phyloP scores from a whole-genome alignment of 83 land plant species.

The Larix sibirica region DNA sequence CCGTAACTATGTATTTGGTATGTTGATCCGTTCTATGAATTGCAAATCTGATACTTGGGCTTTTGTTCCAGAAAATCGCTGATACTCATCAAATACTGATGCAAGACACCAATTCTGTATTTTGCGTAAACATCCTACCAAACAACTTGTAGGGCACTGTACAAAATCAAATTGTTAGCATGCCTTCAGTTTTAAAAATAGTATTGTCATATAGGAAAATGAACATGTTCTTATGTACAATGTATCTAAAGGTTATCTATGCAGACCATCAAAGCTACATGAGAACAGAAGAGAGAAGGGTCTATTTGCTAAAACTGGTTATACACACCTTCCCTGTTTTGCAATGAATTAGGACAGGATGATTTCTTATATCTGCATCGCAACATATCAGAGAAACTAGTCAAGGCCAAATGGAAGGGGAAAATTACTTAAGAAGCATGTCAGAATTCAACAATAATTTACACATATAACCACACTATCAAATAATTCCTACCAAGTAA shows the following conservation, averaged over 20 bases:
- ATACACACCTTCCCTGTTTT: conserved; percentile 26
- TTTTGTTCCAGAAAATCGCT: conserved; percentile 55
- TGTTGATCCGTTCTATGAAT: conserved; percentile 56
- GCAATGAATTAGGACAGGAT: conserved; percentile 61
- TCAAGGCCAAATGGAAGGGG: not conserved
- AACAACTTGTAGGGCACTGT: conserved; percentile 68
- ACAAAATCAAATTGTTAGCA: not conserved
- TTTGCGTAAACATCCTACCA: conserved; percentile 59
- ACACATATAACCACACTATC: not conserved
- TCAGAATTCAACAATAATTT: not conserved
- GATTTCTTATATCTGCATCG: conserved; percentile 43
- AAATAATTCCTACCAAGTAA: not conserved
- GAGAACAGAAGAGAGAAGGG: not conserved
- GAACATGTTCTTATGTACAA: not conserved
- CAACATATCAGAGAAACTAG: not conserved
- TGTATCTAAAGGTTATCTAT: not conserved
- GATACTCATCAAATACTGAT: conserved; percentile 62
- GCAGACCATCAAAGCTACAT: not conserved
- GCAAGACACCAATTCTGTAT: conserved; percentile 58
- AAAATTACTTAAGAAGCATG: not conserved
- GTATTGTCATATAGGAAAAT: not conserved
- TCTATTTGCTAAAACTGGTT: not conserved
- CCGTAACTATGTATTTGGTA: conserved; percentile 16
- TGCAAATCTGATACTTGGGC: conserved; percentile 50
- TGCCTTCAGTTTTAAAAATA: not conserved